Percentiles rank a stretch among this genome's conserved stretches.
Evolutionary conservation across 176 grass and related monocot genomes (phyloP).

Genomic region (Pontederia crassipes): DNA sequence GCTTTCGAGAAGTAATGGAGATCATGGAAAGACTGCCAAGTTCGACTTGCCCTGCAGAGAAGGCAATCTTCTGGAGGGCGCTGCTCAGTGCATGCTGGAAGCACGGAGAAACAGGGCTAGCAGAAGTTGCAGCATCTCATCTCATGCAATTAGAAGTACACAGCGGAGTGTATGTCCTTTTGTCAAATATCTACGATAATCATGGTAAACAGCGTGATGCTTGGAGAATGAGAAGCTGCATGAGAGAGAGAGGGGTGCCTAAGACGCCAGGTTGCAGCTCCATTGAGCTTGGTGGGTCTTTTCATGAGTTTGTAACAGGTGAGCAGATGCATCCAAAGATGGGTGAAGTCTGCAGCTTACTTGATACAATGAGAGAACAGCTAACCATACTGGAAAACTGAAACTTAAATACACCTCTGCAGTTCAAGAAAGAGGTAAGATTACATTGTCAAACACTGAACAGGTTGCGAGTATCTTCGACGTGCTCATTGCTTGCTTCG

Average conservation of each 20-base stretch:
- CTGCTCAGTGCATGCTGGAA: slow-evolving; percentile 21
- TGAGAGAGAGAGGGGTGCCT: slow-evolving; percentile 13
- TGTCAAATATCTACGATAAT: slow-evolving; percentile 14
- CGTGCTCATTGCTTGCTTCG: not conserved
- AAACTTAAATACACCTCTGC: not conserved
- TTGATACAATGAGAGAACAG: slow-evolving; percentile 8
- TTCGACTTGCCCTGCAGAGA: not conserved
- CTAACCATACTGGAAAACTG: not conserved
- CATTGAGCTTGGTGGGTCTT: slow-evolving; percentile 6
- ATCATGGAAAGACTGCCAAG: not conserved
- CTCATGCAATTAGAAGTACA: slow-evolving; percentile 11
- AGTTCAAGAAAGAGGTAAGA: not conserved
- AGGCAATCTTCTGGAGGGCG: slow-evolving; percentile 12
- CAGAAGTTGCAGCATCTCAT: slow-evolving; percentile 12
- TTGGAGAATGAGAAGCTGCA: slow-evolving; percentile 7
- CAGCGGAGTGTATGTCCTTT: slow-evolving; percentile 18
- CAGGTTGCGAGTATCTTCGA: not conserved
- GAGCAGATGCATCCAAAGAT: slow-evolving; percentile 5
- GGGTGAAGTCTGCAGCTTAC: slow-evolving; percentile 5
- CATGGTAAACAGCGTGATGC: slow-evolving; percentile 7
- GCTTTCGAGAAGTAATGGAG: slow-evolving; percentile 2
- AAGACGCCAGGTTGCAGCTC: slow-evolving; percentile 24
- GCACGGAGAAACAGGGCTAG: slow-evolving; percentile 1
- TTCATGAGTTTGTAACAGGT: slow-evolving; percentile 16
- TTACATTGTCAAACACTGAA: not conserved